Base-by-base conservation (phyloP, 1,284 basidiomycete genomes). In the Apiotrichum akiyoshidainum region DNA sequence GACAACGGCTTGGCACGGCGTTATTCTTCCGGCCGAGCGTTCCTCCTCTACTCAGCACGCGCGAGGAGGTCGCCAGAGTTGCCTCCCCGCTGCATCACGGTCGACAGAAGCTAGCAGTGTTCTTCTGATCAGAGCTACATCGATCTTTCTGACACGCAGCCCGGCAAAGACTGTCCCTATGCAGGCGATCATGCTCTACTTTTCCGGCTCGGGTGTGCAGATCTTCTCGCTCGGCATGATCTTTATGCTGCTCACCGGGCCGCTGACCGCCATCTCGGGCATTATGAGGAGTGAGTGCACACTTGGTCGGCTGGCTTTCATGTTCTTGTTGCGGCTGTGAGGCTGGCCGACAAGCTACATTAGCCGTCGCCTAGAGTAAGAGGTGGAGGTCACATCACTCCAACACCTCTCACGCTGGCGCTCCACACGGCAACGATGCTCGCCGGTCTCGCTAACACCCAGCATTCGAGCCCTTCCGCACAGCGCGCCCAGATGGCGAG, bases 171-270 rank as follows among this genome's bases (percentile, higher is more conserved):
- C 86, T 13, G 82, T 95, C 22, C 92, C 92, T 5, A 94, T 94
- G 92, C 91, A 94, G 72, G 90, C 86, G 2, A 88, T 95, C 80
- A 94, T 95, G 92, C 82, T 95, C 46, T 95, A 94, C 83, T 93
- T 95, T 87, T 93, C 90, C 26, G 92, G 92, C 44, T 87, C 89
- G 31, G 89, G 90, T 46, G 87, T 94, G 13, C 92, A 95, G 78
- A 88, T 95, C 52, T 94, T 94, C 77, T 92, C 90, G 75, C 90
- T 94, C 80, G 90, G 91, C 46, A 93, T 92, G 75, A 88, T 94
- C 40, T 87, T 90, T 72, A 92, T 92, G 89, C 82, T 94, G 13
- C 82, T 94, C 59, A 81, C 89, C 54, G 83, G 85, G 17, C 91
- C 92, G 0, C 84, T 93, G 77, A 87, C 86, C 73, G 90, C 90